Base-by-base conservation (phyloP, 1,284 basidiomycete genomes). In the Cystobasidium pallidum region DNA sequence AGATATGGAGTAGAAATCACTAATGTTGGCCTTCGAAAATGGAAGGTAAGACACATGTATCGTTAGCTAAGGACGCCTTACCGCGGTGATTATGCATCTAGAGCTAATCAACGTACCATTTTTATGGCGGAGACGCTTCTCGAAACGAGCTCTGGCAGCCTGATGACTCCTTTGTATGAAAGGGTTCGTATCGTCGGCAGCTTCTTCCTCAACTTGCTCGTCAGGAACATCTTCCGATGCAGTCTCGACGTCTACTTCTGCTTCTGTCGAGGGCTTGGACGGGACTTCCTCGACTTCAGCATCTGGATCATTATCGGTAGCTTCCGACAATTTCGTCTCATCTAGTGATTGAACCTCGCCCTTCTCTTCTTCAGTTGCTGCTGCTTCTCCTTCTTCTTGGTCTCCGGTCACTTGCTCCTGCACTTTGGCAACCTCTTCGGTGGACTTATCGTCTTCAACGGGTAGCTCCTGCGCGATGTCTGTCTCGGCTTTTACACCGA, bases 141-240 rank as follows among this genome's bases (percentile, higher is more conserved):
- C 62, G 26, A 64, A 64, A n/a, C 62, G 43, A 36, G 43, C 62
- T 47, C 30, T 32, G 26, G 30, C 47, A 51, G 62, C 62, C n/a
- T 32, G 30, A 57, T 3, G 21, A n/a, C 28, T 39, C 28, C 36
- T 21, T n/a, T 52, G 28, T 15, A 49, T 47, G 47, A 64, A 64
- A 34, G 62, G 62, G 26, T 64, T 64, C 13, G 36, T 17, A 6
- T 34, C 47, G 6, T 64, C 62, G 7, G 62, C 43, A 19, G 17
- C 28, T 52, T 51, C 15, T 49, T 45, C 45, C 26, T 66, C 65
- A n/a, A 26, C 39, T 54, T 57, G 52, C 39, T 34, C 54, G 47
- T 57, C 52, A 2, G 52, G 32, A 15, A 21, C 66, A 13, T 61
- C 58, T 26, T 61, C 67, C 6, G 26, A 19, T 13, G 11, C 28